Evolutionary conservation across 2,329 filamentous ascomycete species (phyloP).

Genomic region (Pseudocercospora eumusae): DNA sequence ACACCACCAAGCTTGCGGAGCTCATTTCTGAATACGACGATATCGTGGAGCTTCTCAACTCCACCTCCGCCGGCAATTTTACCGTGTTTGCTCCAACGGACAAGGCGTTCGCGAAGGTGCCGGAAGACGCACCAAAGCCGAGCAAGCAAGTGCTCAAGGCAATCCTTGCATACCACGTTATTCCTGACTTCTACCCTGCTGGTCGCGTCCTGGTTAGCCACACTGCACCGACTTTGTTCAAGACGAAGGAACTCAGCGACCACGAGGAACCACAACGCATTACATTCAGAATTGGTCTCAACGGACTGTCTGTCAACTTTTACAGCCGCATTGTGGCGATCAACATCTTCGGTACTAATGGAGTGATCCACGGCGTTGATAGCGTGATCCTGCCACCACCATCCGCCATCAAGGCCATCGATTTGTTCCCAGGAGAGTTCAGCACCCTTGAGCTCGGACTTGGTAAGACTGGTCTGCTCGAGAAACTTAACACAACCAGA

Average conservation of each 20-base stretch:
- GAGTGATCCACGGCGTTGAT: conserved; percentile 77
- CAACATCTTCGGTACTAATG: conserved; percentile 75
- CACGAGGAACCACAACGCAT: conserved; percentile 67
- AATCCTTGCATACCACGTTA: conserved; percentile 74
- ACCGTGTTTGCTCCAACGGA: conserved; percentile 82
- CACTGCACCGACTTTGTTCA: conserved; percentile 71
- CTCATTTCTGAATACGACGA: conserved; percentile 73
- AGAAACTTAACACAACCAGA: conserved; percentile 57
- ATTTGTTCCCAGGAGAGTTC: conserved; percentile 68
- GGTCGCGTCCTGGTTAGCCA: conserved; percentile 66
- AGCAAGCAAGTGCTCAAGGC: conserved; percentile 69
- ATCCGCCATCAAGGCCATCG: conserved; percentile 63
- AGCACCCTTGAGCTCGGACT: conserved; percentile 76
- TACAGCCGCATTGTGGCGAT: conserved; percentile 68
- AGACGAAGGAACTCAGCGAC: conserved; percentile 61
- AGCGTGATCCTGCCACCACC: conserved; percentile 76
- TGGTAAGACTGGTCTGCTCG: conserved; percentile 69
- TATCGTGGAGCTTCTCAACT: conserved; percentile 72
- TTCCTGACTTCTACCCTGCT: conserved; percentile 66
- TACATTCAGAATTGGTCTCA: conserved; percentile 62
- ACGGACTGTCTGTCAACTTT: conserved; percentile 73
- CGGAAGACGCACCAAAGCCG: conserved; percentile 59
- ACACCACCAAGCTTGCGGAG: conserved; percentile 74
- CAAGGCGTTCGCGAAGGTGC: conserved; percentile 69
- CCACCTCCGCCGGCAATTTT: conserved; percentile 66